These are phyloP conservation scores for Blastomyces emzantsi DNA, from an alignment of 2,329 filamentous ascomycete species.

Conservation along the genomic window DNA sequence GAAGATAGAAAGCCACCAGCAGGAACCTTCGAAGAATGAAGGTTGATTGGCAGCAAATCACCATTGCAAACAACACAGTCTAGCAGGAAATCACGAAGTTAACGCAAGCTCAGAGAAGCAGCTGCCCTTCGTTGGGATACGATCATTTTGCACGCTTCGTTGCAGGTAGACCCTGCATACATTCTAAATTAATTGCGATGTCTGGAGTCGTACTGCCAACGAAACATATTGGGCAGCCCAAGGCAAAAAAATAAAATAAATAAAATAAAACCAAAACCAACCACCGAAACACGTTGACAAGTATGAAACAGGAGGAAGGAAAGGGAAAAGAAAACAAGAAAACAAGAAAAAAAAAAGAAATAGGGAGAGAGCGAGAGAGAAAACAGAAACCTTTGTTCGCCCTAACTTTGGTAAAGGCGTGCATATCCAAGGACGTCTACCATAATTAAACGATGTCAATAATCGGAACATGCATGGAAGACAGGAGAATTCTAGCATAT, in stretches of 20 bases:
- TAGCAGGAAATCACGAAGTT: background rate
- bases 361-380: background rate
- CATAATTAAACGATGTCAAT: background rate
- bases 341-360: too few species aligned
- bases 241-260: background rate
- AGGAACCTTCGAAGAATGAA: background rate
- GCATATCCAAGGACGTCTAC: background rate
- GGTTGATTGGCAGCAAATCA: background rate
- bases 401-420: background rate
- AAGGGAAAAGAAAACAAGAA: background rate
- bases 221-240: background rate
- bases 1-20: background rate
- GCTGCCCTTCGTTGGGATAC: background rate
- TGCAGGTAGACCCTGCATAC: constrained; percentile 4
- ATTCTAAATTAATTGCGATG: background rate
- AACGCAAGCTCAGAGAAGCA: background rate
- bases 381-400: background rate
- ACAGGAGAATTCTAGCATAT: background rate
- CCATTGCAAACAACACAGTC: constrained; percentile 4
- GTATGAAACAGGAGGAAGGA: background rate
- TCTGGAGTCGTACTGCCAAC: background rate
- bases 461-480: constrained; percentile 3
- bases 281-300: too few species aligned
- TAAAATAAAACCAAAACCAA: background rate
- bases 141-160: constrained; percentile 4